Evolutionary conservation across 2,329 filamentous ascomycete genomes (phyloP), one percentile per base, ranked within the genome.

Genomic region (Microdochium bolleyi): DNA sequence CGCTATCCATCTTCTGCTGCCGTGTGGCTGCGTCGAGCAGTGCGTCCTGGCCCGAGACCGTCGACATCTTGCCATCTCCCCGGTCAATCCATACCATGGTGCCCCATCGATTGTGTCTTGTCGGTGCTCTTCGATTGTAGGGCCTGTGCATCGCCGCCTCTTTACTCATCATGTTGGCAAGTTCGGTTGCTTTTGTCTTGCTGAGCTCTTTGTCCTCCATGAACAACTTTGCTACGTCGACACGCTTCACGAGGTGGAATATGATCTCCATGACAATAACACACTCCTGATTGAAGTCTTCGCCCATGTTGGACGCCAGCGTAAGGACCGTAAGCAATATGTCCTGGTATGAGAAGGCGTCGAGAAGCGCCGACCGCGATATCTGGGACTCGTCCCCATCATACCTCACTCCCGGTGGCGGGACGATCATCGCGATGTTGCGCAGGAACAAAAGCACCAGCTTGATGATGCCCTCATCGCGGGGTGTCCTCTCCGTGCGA

Each of bases 21-120:
- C 88, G 87, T 38, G 81, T 80, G 9, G 87, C 79, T 7, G 84
- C 80, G 61, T 90, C 84, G 2, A 84, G 80, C 48, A 99, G 79
- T 3, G 88, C 88, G 60, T 91, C 87, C 65, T 97, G 92, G 1
- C 94, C 94, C 0, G 91, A 92, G 1, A 99, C 80, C 0, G 92
- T 91, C 0, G 89, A 87, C 61, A 94, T 82, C 62, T 92, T 92
- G 50, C 87, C 84, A 60, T 92, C 87, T 49, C 91, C 88, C 53
- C 92, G 79, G 71, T 95, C 90, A 37, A 99, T 83, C 92, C 92
- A 97, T 32, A 96, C 84, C 89, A 97, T 97, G 11, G 92, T 95
- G 2, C 94, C 94, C 63, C 97, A 99, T 32, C 94, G 83, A 60
- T 92, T 95, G 68, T 99, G 94, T 49, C 94, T 78, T 2, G 90